Base-by-base conservation (phyloP, 352 stramenopile species). In the Blastocystis sp. region DNA sequence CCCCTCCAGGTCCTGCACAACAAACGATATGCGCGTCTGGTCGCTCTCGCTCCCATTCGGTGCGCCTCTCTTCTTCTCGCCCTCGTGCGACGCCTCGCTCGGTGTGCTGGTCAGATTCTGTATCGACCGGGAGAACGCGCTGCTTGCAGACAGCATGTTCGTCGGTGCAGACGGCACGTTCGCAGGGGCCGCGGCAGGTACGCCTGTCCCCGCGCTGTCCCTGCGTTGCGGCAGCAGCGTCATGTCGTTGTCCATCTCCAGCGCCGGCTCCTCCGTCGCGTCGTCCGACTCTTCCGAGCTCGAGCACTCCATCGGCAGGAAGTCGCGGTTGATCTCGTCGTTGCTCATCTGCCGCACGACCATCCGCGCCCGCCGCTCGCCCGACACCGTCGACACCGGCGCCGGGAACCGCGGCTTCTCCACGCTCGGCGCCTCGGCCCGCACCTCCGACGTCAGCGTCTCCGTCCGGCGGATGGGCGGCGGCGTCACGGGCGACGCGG, bases 171-270 rank as follows among this genome's bases (percentile, higher is more conserved):
- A 7, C 6, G 48, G 6, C 48, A 45, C 45, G 64, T n/a, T 34
- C 28, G 28, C 28, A 34, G 28, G 28, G 28, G 28, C 0, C 28
- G 28, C 28, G 28, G 28, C 28, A 34, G 11, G 17, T 1, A 34
- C 1, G 17, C 45, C 21, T 0, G 64, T 52, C 40, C 3, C 21
- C 64, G 21, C 24, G 6, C 10, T n/a, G 34, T 24, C 19, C 28
- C 21, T 24, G 10, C 10, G 7, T 9, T 74, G 21, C 28, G 21
- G 64, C n/a, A 74, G 4, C 17, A 28, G 64, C 64, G 21, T 74
- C 64, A 74, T 52, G 40, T 74, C 4, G 17, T 74, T 28, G 17
- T 74, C 64, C 64, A 74, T n/a, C 7, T 34, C 21, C 21, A 74
- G 34, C 48, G 48, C 6, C 48, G 14, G 6, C 48, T 57, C 6